Evolutionary conservation across 176 grass and related monocot species (phyloP).

Genomic region (Cenchrus americanus): DNA sequence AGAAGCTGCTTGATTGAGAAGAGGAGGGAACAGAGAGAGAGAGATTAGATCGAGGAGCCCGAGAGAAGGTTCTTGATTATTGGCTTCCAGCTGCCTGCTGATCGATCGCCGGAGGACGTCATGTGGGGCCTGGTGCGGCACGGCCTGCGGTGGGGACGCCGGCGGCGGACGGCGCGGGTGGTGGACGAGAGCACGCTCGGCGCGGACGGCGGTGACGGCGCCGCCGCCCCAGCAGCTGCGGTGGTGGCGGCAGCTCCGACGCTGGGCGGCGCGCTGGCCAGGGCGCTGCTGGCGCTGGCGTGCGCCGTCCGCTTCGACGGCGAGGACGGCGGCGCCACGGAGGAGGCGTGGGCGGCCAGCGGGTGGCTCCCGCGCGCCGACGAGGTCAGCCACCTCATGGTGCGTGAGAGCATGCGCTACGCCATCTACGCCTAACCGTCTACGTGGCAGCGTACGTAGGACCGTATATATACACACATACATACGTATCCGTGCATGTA

Average conservation of each 20-base stretch:
- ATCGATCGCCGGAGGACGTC: not conserved
- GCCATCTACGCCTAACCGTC: slow-evolving; percentile 64
- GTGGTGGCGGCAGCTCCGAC: not conserved
- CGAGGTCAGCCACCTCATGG: slow-evolving; percentile 74
- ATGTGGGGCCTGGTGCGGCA: slow-evolving; percentile 58
- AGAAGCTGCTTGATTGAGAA: too few relatives aligned
- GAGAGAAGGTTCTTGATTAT: not conserved
- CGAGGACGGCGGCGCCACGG: slow-evolving; percentile 43
- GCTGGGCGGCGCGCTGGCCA: slow-evolving; percentile 38
- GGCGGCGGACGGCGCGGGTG: slow-evolving; percentile 50
- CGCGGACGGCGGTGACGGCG: not conserved
- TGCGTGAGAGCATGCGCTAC: slow-evolving; percentile 80
- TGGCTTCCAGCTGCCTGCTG: not conserved
- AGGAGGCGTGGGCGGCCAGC: slow-evolving; percentile 54
- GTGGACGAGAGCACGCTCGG: slow-evolving; percentile 62
- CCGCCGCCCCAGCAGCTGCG: not conserved
- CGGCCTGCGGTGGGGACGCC: slow-evolving; percentile 43
- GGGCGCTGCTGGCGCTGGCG: slow-evolving; percentile 59
- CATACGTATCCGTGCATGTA: not conserved
- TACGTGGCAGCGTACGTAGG: not conserved
- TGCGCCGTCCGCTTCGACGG: slow-evolving; percentile 52
- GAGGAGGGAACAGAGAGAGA: too few relatives aligned
- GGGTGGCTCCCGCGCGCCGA: slow-evolving; percentile 57
- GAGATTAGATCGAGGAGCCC: not conserved
- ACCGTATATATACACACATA: too few relatives aligned